phyloP scores from a whole-genome alignment of 129 eudicot species.

The Ambrosia trifida region DNA sequence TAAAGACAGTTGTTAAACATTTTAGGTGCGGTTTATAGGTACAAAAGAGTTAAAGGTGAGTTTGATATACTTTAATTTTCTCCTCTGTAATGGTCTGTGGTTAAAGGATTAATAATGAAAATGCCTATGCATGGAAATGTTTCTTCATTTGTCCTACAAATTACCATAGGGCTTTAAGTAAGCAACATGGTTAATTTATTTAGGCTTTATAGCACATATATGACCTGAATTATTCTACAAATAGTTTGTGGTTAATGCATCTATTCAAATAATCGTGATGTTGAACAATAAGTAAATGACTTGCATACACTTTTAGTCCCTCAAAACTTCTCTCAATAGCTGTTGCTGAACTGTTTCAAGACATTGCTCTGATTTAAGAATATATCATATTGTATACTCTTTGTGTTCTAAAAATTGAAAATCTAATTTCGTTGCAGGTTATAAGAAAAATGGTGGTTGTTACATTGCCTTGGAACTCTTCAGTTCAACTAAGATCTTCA shows the following conservation, averaged over 20 bases:
- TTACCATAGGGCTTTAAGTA: neutral
- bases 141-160: neutral
- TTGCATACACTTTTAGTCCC: neutral
- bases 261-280: neutral
- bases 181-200: neutral
- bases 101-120: neutral
- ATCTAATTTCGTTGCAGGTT: slow-evolving; percentile 13
- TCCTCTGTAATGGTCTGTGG: neutral
- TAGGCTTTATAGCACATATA: neutral
- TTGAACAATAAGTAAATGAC: neutral
- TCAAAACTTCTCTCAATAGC: neutral
- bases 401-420: neutral
- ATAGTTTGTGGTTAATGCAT: neutral
- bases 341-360: neutral
- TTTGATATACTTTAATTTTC: no score
- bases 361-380: neutral
- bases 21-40: slow-evolving; percentile 90
- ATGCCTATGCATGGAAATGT: neutral
- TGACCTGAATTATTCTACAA: no score
- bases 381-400: neutral
- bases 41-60: slow-evolving; percentile 97
- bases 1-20: slow-evolving; percentile 92
- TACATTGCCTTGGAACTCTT: slow-evolving; percentile 33
- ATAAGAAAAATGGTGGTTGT: slow-evolving; percentile 26
- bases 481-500: slow-evolving; percentile 20